Evolutionary conservation across 129 eudicot species (phyloP).

Genomic region (Flaveria robusta): DNA sequence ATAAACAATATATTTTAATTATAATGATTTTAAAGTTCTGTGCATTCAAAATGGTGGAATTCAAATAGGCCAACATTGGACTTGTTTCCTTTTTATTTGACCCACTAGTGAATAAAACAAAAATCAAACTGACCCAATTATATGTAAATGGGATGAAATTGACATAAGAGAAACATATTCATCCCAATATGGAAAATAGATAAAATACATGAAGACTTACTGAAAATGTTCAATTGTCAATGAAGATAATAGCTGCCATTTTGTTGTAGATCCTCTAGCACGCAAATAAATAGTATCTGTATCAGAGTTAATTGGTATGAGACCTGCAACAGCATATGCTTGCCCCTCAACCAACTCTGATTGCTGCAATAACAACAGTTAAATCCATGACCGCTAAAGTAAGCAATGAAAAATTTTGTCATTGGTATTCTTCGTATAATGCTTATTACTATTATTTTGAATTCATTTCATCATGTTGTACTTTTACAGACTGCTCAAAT

Average conservation of each 20-base stretch:
- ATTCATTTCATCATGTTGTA: neutral
- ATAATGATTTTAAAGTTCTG: neutral
- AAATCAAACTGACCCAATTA: neutral
- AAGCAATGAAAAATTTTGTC: neutral
- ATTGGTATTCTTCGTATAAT: neutral
- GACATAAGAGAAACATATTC: neutral
- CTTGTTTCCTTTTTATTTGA: neutral
- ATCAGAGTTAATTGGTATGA: constrained; percentile 59
- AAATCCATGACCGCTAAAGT: neutral
- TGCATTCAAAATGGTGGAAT: neutral
- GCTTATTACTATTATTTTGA: neutral
- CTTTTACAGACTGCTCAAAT: neutral
- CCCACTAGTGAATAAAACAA: neutral
- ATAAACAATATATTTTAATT: neutral
- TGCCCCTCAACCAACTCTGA: constrained; percentile 69
- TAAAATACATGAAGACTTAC: constrained; percentile 40
- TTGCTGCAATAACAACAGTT: constrained; percentile 37
- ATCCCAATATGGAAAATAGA: neutral
- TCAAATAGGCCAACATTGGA: neutral
- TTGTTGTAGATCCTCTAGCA: constrained; percentile 63
- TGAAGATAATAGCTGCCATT: constrained; percentile 61
- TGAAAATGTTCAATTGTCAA: constrained; percentile 43
- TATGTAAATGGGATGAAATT: neutral
- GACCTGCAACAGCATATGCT: constrained; percentile 70
- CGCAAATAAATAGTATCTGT: constrained; percentile 61